A percentile compares a stretch with the other conserved stretches of the same genome.
Evolutionary conservation across 495 filamentous ascomycete species (phyloP).

Genomic region (Emericellopsis terricola): DNA sequence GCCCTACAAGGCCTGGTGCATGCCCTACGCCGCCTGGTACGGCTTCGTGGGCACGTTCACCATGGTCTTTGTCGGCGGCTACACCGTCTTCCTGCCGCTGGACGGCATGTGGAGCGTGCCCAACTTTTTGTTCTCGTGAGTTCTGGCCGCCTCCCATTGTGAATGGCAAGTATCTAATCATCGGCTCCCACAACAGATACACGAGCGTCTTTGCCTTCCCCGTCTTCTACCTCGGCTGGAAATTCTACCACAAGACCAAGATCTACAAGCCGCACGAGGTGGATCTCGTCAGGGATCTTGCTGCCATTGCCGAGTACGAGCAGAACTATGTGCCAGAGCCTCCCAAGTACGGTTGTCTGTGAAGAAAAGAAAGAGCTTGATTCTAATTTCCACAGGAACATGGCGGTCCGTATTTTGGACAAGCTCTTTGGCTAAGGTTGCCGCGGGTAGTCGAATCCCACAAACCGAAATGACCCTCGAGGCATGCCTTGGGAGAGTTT

Average conservation of each 20-base stretch:
- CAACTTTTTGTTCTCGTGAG: slow-evolving; percentile 59
- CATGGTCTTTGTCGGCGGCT: slow-evolving; percentile 63
- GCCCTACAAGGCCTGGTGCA: slow-evolving; percentile 46
- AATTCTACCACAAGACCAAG: slow-evolving; percentile 45
- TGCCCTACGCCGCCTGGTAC: slow-evolving; percentile 57
- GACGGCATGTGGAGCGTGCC: slow-evolving; percentile 42
- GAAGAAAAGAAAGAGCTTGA: too few species aligned
- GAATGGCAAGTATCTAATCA: not conserved
- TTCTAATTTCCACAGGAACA: too few species aligned
- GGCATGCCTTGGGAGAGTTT: too few species aligned
- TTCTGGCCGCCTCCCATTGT: slow-evolving; percentile 5
- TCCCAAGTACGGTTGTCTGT: slow-evolving; percentile 37
- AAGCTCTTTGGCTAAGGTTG: too few species aligned
- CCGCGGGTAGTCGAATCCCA: too few species aligned
- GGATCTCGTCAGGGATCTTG: slow-evolving; percentile 43
- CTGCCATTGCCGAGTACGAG: slow-evolving; percentile 59
- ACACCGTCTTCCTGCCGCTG: slow-evolving; percentile 49
- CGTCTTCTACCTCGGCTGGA: slow-evolving; percentile 51
- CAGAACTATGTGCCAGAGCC: slow-evolving; percentile 38
- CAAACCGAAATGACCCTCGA: too few species aligned
- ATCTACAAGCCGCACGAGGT: slow-evolving; percentile 38
- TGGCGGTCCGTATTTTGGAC: too few species aligned
- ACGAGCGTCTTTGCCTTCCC: slow-evolving; percentile 52
- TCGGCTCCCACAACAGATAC: slow-evolving; percentile 17
- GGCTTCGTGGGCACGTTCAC: slow-evolving; percentile 39